Conservation (phyloP, 2,329 filamentous ascomycete genomes). For the Pseudogymnoascus sp. region DNA sequence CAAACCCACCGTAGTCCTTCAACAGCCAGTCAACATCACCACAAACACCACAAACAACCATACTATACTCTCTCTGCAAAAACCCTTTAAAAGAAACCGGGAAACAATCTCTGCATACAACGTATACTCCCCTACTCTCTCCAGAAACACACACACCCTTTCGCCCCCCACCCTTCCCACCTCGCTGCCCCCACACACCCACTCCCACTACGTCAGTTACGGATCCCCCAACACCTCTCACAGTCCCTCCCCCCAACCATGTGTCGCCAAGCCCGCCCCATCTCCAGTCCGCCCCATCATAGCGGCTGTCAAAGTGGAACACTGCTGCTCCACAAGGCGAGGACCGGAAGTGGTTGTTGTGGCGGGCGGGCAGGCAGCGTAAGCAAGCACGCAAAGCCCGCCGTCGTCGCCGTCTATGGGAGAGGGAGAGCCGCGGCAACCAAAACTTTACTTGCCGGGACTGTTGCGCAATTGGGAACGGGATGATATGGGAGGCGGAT, state of each 20-base stretch:
- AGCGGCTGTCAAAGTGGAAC: constrained; percentile 10
- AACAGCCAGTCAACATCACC: not conserved
- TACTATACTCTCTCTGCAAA: too few relatives aligned
- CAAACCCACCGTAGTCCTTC: not conserved
- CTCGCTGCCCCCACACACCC: not conserved
- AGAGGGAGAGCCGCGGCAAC: too few relatives aligned
- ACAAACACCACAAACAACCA: not conserved
- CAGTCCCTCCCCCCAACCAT: not conserved
- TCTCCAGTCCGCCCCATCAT: not conserved
- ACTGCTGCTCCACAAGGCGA: not conserved
- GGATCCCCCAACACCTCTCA: not conserved
- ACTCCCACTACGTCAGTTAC: constrained; percentile 1
- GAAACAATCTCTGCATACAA: not conserved
- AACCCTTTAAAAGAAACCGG: not conserved
- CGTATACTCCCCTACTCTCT: too few relatives aligned
- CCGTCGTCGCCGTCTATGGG: too few relatives aligned
- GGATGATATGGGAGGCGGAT: too few relatives aligned
- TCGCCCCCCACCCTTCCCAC: not conserved
- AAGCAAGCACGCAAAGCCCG: too few relatives aligned
- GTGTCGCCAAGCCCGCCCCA: not conserved
- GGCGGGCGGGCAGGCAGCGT: too few relatives aligned
- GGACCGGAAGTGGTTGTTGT: not conserved
- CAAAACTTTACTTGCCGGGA: too few relatives aligned
- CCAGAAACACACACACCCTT: not conserved
- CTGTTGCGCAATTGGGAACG: too few relatives aligned